A percentile compares a stretch with the other conserved stretches of the same genome.
Evolutionary conservation across 768 basidiomycete species (phyloP).

Genomic region (Hygrocybe punicea): DNA sequence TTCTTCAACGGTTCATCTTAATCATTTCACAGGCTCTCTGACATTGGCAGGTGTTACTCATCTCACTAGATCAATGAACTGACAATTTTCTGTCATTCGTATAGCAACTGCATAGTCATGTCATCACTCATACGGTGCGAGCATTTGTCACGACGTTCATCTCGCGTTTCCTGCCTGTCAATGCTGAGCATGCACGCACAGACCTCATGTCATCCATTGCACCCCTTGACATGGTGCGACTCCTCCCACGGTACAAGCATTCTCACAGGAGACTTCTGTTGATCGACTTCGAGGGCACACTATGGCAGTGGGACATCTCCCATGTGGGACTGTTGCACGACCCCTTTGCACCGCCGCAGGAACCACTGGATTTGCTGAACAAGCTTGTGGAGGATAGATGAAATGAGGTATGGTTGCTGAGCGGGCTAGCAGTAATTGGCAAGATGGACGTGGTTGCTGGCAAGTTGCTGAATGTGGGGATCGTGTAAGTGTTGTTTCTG

Average conservation of each 20-base stretch:
- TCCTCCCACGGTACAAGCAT: constrained; percentile 65
- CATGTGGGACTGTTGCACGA: constrained; percentile 36
- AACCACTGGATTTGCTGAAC: constrained; percentile 49
- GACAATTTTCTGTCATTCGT: too few relatives aligned
- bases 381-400: constrained; percentile 56
- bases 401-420: constrained; percentile 82
- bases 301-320: constrained; percentile 63
- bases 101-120: too few relatives aligned
- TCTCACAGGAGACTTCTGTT: constrained; percentile 63
- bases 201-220: constrained; percentile 33
- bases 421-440: constrained; percentile 63
- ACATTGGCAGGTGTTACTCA: constrained; percentile 80
- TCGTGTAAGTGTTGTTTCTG: constrained; percentile 66
- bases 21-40: constrained; percentile 49
- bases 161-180: constrained; percentile 62
- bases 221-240: constrained; percentile 36
- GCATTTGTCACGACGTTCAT: constrained; percentile 79
- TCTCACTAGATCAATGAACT: too few relatives aligned
- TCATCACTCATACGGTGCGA: constrained; percentile 82
- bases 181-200: constrained; percentile 58
- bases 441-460: constrained; percentile 62
- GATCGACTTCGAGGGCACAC: constrained; percentile 74
- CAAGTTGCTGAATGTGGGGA: constrained; percentile 63
- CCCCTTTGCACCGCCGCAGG: constrained; percentile 30
- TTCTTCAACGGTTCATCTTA: constrained; percentile 6